Conservation (phyloP, 1,284 basidiomycete species). For the Microbotryum saponariae region DNA sequence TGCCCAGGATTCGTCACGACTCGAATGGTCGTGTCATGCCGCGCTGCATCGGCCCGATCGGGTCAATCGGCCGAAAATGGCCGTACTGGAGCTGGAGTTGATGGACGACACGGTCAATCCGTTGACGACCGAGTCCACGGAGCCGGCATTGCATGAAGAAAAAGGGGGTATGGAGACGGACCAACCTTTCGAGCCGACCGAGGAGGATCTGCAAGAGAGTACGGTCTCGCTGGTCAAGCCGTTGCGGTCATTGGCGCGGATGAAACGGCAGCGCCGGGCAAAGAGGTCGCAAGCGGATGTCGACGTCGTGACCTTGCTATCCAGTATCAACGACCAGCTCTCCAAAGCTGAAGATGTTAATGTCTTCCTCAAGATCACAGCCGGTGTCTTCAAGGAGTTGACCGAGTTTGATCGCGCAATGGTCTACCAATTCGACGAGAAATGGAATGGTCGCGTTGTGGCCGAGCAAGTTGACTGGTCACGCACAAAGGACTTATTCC, state of each 20-base stretch:
- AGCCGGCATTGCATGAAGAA: conserved; percentile 5
- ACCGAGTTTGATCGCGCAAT: conserved; percentile 79
- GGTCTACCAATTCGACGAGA: conserved; percentile 58
- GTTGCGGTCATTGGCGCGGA: conserved; percentile 61
- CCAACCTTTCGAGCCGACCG: conserved; percentile 19
- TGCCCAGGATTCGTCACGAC: conserved; percentile 23
- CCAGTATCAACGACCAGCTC: conserved; percentile 79
- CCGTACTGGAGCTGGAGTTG: conserved; percentile 77
- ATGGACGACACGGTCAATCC: conserved; percentile 68
- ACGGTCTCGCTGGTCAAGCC: conserved; percentile 67
- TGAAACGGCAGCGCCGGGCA: conserved; percentile 5
- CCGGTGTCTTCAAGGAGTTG: conserved; percentile 72
- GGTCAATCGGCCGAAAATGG: conserved; percentile 41
- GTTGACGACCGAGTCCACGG: conserved; percentile 39
- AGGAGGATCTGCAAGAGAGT: conserved; percentile 58
- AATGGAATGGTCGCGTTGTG: conserved; percentile 60
- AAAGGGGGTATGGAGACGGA: conserved; percentile 10
- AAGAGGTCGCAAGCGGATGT: conserved; percentile 39
- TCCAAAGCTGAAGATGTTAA: conserved; percentile 62
- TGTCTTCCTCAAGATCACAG: conserved; percentile 64
- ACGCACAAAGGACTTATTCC: conserved; percentile 68
- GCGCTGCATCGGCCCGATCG: conserved; percentile 59
- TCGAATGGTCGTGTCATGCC: conserved; percentile 77
- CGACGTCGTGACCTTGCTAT: conserved; percentile 71
- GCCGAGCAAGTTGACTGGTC: conserved; percentile 78